Evolutionary conservation across 208 protist species (phyloP).

Genomic region (Blastocrithidia nonstop): DNA sequence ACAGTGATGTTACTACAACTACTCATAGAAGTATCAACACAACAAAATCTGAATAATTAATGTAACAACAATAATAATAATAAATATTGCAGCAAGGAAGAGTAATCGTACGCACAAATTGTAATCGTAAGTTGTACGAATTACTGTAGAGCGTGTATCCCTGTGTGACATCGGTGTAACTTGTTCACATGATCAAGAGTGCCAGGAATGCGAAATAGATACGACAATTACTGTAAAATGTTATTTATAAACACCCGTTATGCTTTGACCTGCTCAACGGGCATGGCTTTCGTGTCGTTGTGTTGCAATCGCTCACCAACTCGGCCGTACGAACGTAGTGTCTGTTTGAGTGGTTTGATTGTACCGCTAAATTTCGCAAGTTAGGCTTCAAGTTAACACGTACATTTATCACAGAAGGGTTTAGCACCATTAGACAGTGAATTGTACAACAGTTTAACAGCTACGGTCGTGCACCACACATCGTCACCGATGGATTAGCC

Average conservation of each 20-base stretch:
- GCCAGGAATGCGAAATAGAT: conserved; percentile 61
- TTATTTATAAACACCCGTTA: conserved; percentile 55
- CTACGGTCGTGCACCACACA: conserved; percentile 37
- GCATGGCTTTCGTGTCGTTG: conserved; percentile 60
- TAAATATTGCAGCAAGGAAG: no score
- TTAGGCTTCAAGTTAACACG: conserved; percentile 70
- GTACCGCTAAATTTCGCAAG: conserved; percentile 34
- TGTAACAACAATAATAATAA: no score
- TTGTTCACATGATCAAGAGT: conserved; percentile 41
- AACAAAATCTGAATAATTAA: no score
- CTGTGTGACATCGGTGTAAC: no score
- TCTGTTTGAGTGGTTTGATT: conserved; percentile 74
- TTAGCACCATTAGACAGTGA: conserved; percentile 60
- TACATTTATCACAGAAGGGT: conserved; percentile 68
- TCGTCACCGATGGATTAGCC: conserved; percentile 51
- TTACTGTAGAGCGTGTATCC: conserved; percentile 32
- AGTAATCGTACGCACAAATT: no score
- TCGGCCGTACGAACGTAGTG: conserved; percentile 27
- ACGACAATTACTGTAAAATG: conserved; percentile 46
- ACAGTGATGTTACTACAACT: no score
- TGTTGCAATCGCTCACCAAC: conserved; percentile 50
- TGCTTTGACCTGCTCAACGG: conserved; percentile 72
- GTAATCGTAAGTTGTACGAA: conserved; percentile 10
- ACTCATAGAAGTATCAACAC: no score
- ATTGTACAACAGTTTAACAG: conserved; percentile 35